Conservation (phyloP, 164 flowering plant genomes). For the Malania oleifera region DNA sequence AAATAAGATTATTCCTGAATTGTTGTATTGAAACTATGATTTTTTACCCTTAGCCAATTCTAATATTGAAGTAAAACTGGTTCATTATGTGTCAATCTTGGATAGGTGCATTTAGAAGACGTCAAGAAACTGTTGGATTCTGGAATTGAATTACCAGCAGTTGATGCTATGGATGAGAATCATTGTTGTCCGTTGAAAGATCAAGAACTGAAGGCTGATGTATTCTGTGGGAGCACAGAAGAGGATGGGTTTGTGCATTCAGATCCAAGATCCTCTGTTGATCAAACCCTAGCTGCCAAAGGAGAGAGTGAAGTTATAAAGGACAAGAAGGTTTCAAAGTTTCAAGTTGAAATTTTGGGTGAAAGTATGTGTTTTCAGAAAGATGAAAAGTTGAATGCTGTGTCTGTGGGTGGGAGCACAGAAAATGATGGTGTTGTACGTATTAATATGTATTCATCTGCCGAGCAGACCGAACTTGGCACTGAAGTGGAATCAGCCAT, state of each 20-base stretch:
- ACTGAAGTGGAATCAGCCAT: neutral
- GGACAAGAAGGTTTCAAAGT: neutral
- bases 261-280: neutral
- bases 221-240: neutral
- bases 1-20: too few species aligned
- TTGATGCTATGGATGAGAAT: neutral
- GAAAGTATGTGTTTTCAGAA: too few species aligned
- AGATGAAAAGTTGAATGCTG: neutral
- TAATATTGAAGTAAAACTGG: too few species aligned
- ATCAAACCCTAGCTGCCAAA: constrained; percentile 8
- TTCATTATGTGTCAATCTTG: too few species aligned
- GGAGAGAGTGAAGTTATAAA: constrained; percentile 2
- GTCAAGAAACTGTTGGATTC: neutral
- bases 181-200: neutral
- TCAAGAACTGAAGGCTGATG: neutral
- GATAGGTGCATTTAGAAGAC: too few species aligned
- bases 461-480: too few species aligned
- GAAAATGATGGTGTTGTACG: neutral
- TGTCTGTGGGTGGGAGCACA: neutral
- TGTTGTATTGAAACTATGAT: too few species aligned
- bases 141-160: constrained; percentile 1
- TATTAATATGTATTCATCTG: neutral
- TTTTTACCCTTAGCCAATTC: too few species aligned
- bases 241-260: neutral
- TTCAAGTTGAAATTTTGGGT: neutral